phyloP scores from a whole-genome alignment of 2,329 filamentous ascomycete species.

The Ilyonectria robusta region DNA sequence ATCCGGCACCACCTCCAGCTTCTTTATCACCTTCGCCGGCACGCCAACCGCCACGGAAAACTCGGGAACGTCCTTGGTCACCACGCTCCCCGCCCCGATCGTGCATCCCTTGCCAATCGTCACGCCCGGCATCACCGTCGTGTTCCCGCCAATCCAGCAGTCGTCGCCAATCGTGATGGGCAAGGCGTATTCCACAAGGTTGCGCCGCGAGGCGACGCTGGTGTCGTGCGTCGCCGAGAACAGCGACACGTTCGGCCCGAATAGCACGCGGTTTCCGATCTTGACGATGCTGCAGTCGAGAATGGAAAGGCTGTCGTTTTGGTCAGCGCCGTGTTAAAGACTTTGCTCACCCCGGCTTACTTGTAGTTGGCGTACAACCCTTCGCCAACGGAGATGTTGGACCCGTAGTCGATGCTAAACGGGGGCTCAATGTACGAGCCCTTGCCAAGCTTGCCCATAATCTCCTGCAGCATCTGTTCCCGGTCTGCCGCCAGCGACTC shows the following conservation, averaged over 20 bases:
- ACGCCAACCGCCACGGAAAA: slow-evolving; percentile 63
- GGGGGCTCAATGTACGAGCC: slow-evolving; percentile 72
- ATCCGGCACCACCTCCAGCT: slow-evolving; percentile 56
- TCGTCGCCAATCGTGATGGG: slow-evolving; percentile 65
- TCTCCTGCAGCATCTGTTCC: slow-evolving; percentile 61
- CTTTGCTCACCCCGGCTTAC: slow-evolving; percentile 33
- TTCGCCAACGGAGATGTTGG: slow-evolving; percentile 72
- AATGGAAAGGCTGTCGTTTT: slow-evolving; percentile 65
- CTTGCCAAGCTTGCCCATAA: slow-evolving; percentile 66
- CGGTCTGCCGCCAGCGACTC: slow-evolving; percentile 57
- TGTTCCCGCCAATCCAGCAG: slow-evolving; percentile 68
- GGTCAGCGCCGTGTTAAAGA: background rate
- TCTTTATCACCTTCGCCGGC: slow-evolving; percentile 63
- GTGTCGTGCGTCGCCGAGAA: slow-evolving; percentile 80
- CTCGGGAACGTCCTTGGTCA: slow-evolving; percentile 63
- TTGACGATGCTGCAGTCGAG: slow-evolving; percentile 79
- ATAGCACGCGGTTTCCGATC: slow-evolving; percentile 78
- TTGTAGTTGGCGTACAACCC: slow-evolving; percentile 71
- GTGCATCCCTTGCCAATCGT: slow-evolving; percentile 66
- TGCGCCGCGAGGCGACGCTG: slow-evolving; percentile 64
- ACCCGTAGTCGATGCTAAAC: slow-evolving; percentile 74
- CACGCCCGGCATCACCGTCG: slow-evolving; percentile 65
- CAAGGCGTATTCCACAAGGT: slow-evolving; percentile 60
- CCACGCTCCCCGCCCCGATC: slow-evolving; percentile 63
- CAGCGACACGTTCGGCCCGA: slow-evolving; percentile 79